Percentiles rank a stretch among this genome's conserved stretches.
These are phyloP conservation scores for Suhomyces xylopsoci DNA, from an alignment of 805 yeast species.

Conservation along the genomic window DNA sequence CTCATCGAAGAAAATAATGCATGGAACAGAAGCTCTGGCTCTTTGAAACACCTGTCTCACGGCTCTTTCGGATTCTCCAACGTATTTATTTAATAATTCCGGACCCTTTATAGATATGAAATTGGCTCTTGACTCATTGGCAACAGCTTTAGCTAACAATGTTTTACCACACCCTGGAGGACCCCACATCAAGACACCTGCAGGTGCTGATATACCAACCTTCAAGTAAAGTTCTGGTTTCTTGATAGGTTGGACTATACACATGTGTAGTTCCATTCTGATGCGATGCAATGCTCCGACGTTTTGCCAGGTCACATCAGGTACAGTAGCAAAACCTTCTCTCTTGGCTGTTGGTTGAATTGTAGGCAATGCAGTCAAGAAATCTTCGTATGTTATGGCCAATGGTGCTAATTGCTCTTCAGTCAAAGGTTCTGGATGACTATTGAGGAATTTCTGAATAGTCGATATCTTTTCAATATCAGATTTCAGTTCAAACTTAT, in stretches of 20 bases:
- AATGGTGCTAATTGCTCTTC: slow-evolving; percentile 72
- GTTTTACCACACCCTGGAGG: slow-evolving; percentile 99
- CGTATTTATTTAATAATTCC: slow-evolving; percentile 88
- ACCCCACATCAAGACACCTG: slow-evolving; percentile 97
- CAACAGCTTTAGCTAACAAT: slow-evolving; percentile 92
- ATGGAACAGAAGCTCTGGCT: slow-evolving; percentile 90
- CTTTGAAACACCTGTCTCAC: slow-evolving; percentile 90
- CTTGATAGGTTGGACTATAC: slow-evolving; percentile 93
- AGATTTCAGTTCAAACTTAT: slow-evolving; percentile 31
- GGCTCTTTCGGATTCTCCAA: slow-evolving; percentile 94
- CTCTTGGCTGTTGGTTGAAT: slow-evolving; percentile 97
- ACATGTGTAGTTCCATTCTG: slow-evolving; percentile 91
- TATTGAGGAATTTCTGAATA: slow-evolving; percentile 66
- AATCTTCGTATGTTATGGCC: slow-evolving; percentile 75
- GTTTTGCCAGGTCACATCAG: slow-evolving; percentile 93
- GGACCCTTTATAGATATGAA: slow-evolving; percentile 97
- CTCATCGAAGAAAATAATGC: slow-evolving; percentile 94
- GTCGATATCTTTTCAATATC: slow-evolving; percentile 49
- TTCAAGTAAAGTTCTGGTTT: slow-evolving; percentile 84
- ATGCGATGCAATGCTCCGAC: slow-evolving; percentile 85
- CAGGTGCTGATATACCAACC: slow-evolving; percentile 95
- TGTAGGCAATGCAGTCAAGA: slow-evolving; percentile 79
- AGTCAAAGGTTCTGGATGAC: slow-evolving; percentile 78
- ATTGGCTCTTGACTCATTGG: slow-evolving; percentile 94
- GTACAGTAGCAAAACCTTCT: slow-evolving; percentile 98